phyloP scores from a whole-genome alignment of 805 yeast species.

The Wickerhamomyces strasburgensis region DNA sequence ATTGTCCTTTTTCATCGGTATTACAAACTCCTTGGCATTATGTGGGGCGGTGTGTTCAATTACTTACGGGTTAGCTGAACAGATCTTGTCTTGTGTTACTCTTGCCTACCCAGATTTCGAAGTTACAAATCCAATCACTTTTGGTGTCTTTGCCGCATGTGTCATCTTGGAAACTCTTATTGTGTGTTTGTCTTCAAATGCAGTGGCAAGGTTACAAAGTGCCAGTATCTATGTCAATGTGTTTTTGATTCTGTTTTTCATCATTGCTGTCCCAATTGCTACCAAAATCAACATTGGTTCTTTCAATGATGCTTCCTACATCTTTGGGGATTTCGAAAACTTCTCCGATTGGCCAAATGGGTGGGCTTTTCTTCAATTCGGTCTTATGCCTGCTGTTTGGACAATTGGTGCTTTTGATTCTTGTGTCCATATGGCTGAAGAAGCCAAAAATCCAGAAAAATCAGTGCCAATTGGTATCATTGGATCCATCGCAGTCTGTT shows the following conservation, averaged over 20 bases:
- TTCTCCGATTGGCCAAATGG: conserved; percentile 52
- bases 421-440: conserved; percentile 70
- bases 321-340: conserved; percentile 49
- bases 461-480: conserved; percentile 65
- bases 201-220: conserved; percentile 51
- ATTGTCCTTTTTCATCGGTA: conserved; percentile 55
- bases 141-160: conserved; percentile 58
- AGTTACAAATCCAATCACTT: conserved; percentile 45
- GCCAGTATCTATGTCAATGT: conserved; percentile 49
- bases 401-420: conserved; percentile 73
- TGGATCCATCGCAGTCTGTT: conserved; percentile 52
- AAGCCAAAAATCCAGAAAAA: conserved; percentile 55
- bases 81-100: conserved; percentile 49
- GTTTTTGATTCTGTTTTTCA: conserved; percentile 42
- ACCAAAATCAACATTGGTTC: conserved; percentile 26
- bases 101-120: conserved; percentile 37
- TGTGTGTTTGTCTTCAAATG: conserved; percentile 48
- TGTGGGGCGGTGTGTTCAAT: conserved; percentile 61
- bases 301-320: conserved; percentile 47
- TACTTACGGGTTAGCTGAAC: conserved; percentile 57
- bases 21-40: conserved; percentile 60
- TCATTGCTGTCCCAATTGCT: conserved; percentile 59
- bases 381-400: conserved; percentile 69
- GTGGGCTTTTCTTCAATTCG: conserved; percentile 46
- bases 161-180: conserved; percentile 42